These are phyloP conservation scores for Alternaria gaisen DNA, from an alignment of 2,329 filamentous ascomycete genomes.

Conservation along the genomic window DNA sequence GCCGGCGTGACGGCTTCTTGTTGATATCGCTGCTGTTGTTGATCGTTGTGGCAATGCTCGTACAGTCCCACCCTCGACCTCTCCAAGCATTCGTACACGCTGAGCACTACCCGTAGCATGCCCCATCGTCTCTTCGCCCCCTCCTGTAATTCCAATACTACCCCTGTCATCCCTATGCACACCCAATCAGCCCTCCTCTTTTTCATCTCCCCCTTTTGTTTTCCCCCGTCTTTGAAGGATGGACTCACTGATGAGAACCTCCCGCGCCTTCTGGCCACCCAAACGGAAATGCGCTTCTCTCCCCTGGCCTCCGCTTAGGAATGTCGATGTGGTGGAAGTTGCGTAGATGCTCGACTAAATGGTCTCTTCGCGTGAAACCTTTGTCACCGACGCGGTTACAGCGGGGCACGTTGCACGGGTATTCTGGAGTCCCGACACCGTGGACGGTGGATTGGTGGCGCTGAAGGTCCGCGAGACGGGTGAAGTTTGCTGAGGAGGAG, in stretches of 20 bases:
- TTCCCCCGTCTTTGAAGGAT: background rate
- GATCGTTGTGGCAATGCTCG: background rate
- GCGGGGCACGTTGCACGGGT: constrained; percentile 40
- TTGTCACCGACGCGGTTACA: constrained; percentile 46
- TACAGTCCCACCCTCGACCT: constrained; percentile 1
- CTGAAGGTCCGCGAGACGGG: constrained; percentile 47
- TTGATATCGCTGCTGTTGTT: background rate
- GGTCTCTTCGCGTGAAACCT: constrained; percentile 66
- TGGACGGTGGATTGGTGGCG: constrained; percentile 49
- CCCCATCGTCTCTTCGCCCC: background rate
- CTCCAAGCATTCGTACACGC: background rate
- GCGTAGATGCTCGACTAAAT: constrained; percentile 65
- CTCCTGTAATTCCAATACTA: background rate
- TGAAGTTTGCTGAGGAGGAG: constrained; percentile 47
- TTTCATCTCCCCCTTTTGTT: constrained; percentile 4
- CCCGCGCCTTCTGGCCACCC: constrained; percentile 28
- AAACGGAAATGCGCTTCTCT: constrained; percentile 42
- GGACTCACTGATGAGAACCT: constrained; percentile 6
- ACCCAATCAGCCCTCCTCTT: constrained; percentile 12
- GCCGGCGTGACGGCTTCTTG: background rate
- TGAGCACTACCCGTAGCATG: background rate
- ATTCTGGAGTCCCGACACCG: constrained; percentile 39
- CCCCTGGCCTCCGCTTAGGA: constrained; percentile 49
- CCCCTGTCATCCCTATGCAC: constrained; percentile 1
- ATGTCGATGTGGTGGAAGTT: constrained; percentile 63